Conservation (phyloP, 306 rosid genomes). For the Castanospermum australe region DNA sequence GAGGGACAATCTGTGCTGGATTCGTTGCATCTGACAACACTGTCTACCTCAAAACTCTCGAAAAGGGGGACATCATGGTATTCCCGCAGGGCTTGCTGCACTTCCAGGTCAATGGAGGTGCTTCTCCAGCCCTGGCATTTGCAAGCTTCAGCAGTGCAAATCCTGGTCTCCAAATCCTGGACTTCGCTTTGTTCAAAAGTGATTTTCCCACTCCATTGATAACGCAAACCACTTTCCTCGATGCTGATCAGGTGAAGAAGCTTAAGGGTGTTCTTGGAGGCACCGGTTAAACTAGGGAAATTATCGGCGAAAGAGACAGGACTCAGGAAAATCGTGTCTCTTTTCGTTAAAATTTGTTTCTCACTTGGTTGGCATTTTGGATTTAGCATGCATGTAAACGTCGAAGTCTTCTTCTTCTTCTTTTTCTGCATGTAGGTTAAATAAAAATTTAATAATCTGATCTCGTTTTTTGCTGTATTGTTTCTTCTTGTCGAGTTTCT, state of each 20-base stretch:
- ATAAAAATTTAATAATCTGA: too few species aligned
- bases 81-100: slow-evolving; percentile 86
- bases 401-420: not conserved
- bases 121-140: slow-evolving; percentile 20
- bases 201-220: slow-evolving; percentile 62
- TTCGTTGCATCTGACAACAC: slow-evolving; percentile 58
- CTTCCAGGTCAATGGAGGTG: slow-evolving; percentile 61
- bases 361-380: slow-evolving; percentile 1
- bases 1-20: slow-evolving; percentile 64
- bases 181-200: slow-evolving; percentile 66
- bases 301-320: not conserved
- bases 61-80: slow-evolving; percentile 72
- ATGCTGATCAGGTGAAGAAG: slow-evolving; percentile 59
- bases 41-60: slow-evolving; percentile 55
- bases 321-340: not conserved
- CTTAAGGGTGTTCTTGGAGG: slow-evolving; percentile 93
- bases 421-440: not conserved
- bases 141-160: slow-evolving; percentile 63
- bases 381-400: slow-evolving; percentile 19
- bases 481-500: not conserved
- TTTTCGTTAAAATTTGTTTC: slow-evolving; percentile 4
- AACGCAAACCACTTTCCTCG: slow-evolving; percentile 55
- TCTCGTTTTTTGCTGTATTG: slow-evolving; percentile 1
- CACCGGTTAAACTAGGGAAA: slow-evolving; percentile 25
- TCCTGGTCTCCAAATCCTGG: slow-evolving; percentile 78